These are phyloP conservation scores for Vairimorpha apis DNA, from an alignment of 371 early-diverging fungal genomes.

Conservation along the genomic window DNA sequence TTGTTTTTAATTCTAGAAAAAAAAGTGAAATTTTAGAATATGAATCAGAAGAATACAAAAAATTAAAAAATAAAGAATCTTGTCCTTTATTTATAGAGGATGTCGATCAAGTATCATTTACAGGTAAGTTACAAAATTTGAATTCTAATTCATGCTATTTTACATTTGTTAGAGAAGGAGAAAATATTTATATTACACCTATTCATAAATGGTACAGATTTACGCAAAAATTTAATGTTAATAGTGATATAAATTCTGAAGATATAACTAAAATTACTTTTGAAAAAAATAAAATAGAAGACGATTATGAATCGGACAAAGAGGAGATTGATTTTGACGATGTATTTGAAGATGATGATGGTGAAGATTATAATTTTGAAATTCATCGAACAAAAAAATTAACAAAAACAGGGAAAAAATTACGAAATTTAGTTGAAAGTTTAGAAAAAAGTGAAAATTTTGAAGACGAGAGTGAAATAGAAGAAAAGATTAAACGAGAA, in stretches of 20 bases:
- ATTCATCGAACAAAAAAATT: constrained; percentile 45
- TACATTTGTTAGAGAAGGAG: constrained; percentile 55
- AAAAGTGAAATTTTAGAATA: constrained; percentile 62
- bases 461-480: neutral
- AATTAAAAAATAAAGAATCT: constrained; percentile 55
- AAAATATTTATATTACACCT: constrained; percentile 48
- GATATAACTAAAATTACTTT: constrained; percentile 48
- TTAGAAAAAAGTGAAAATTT: constrained; percentile 37
- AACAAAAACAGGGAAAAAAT: constrained; percentile 49
- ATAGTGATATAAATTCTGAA: constrained; percentile 45
- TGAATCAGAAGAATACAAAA: constrained; percentile 53
- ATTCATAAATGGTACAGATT: constrained; percentile 61
- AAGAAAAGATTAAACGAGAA: constrained; percentile 26
- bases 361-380: constrained; percentile 48
- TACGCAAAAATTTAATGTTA: constrained; percentile 47
- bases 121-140: constrained; percentile 52
- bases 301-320: constrained; percentile 30
- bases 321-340: constrained; percentile 63
- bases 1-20: constrained; percentile 43
- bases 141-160: constrained; percentile 50
- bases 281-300: constrained; percentile 20
- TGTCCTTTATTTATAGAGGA: constrained; percentile 54
- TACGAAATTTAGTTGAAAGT: constrained; percentile 55
- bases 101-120: constrained; percentile 45
- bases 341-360: constrained; percentile 63